phyloP scores from a whole-genome alignment of 2,329 filamentous ascomycete species.

The Aciculosporium take region DNA sequence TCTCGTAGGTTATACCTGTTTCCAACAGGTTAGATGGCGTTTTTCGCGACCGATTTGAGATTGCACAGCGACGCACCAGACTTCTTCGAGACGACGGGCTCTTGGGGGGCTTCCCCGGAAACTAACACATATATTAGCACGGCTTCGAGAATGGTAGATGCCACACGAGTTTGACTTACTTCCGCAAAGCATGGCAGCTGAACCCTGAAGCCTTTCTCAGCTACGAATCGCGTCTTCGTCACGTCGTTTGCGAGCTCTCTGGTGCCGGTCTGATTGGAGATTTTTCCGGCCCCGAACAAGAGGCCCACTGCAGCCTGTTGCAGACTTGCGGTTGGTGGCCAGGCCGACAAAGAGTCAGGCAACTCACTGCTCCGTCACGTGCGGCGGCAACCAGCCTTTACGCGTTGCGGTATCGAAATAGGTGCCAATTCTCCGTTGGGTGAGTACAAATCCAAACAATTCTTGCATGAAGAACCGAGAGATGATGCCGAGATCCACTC shows the following conservation, averaged over 20 bases:
- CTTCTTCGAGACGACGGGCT: constrained; percentile 88
- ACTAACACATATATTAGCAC: constrained; percentile 37
- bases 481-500: not conserved
- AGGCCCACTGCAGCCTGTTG: constrained; percentile 2
- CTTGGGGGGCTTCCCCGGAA: constrained; percentile 89
- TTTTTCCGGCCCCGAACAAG: constrained; percentile 9
- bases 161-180: constrained; percentile 19
- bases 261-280: constrained; percentile 9
- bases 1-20: constrained; percentile 83
- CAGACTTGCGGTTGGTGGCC: too few relatives aligned
- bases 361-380: constrained; percentile 2
- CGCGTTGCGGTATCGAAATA: not conserved
- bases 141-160: too few relatives aligned
- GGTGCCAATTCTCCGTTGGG: not conserved
- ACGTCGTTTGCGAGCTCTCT: not conserved
- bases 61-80: constrained; percentile 49
- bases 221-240: constrained; percentile 10
- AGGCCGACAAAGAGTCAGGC: too few relatives aligned
- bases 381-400: not conserved
- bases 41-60: not conserved
- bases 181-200: constrained; percentile 32
- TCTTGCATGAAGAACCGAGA: not conserved
- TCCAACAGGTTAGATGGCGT: not conserved
- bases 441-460: not conserved
- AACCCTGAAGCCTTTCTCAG: constrained; percentile 11